Conservation (phyloP, 805 yeast species). For the Candida methanosorbosa region DNA sequence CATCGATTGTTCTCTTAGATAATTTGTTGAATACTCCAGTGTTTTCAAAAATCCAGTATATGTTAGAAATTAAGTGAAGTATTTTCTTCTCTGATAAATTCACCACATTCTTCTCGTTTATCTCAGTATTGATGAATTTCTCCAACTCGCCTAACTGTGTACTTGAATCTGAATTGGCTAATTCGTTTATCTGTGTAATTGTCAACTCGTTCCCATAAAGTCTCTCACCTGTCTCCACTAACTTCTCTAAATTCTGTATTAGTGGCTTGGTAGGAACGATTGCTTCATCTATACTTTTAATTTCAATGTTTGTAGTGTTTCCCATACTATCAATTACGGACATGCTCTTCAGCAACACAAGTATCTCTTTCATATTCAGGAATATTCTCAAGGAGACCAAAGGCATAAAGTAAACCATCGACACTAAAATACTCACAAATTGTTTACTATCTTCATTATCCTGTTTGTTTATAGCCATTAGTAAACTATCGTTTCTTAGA, state of each 20-base stretch:
- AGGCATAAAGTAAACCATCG: slow-evolving; percentile 17
- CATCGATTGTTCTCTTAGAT: slow-evolving; percentile 10
- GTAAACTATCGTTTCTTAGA: slow-evolving; percentile 12
- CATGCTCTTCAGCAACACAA: slow-evolving; percentile 10
- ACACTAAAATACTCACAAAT: slow-evolving; percentile 12
- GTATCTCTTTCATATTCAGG: slow-evolving; percentile 17
- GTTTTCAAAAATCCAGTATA: slow-evolving; percentile 18
- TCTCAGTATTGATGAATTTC: slow-evolving; percentile 19
- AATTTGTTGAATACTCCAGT: slow-evolving; percentile 19
- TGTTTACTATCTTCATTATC: not conserved
- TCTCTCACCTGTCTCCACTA: slow-evolving; percentile 21
- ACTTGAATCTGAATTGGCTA: slow-evolving; percentile 8
- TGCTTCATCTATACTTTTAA: slow-evolving; percentile 1
- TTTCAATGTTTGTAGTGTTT: not conserved
- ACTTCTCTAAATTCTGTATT: slow-evolving; percentile 3
- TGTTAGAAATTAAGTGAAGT: slow-evolving; percentile 17
- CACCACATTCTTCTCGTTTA: slow-evolving; percentile 4
- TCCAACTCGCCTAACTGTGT: slow-evolving; percentile 17
- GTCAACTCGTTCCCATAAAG: slow-evolving; percentile 18
- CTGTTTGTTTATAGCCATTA: slow-evolving; percentile 4
- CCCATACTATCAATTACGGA: slow-evolving; percentile 1
- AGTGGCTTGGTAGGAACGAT: slow-evolving; percentile 9
- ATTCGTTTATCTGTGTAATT: slow-evolving; percentile 13
- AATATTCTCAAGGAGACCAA: slow-evolving; percentile 15
- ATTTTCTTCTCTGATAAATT: slow-evolving; percentile 11